Evolutionary conservation across 1,284 basidiomycete genomes (phyloP).

Genomic region (Wallemia hederae): DNA sequence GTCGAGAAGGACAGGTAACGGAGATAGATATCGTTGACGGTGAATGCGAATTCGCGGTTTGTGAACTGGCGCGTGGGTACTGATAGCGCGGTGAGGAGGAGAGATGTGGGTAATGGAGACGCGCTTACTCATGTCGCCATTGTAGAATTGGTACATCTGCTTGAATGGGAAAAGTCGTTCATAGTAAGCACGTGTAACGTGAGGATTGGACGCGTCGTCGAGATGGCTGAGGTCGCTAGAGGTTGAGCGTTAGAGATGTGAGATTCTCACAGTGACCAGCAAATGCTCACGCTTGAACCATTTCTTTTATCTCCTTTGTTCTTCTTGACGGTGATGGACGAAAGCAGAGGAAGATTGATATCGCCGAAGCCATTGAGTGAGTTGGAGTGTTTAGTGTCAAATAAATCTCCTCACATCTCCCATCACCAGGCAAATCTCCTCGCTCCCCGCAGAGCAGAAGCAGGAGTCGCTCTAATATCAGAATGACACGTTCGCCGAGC

Average conservation of each 20-base stretch:
- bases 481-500: too few relatives aligned
- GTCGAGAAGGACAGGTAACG: slow-evolving; percentile 75
- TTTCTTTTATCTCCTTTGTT: too few relatives aligned
- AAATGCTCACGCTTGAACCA: not conserved
- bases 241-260: not conserved
- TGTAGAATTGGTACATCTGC: slow-evolving; percentile 77
- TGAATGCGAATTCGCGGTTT: slow-evolving; percentile 91
- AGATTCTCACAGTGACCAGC: not conserved
- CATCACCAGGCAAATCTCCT: too few relatives aligned
- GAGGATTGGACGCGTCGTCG: slow-evolving; percentile 22
- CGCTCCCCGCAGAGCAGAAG: too few relatives aligned
- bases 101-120: slow-evolving; percentile 17
- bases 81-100: slow-evolving; percentile 7
- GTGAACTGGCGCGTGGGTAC: slow-evolving; percentile 38
- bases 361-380: not conserved
- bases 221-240: slow-evolving; percentile 2
- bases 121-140: slow-evolving; percentile 39
- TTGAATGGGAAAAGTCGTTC: slow-evolving; percentile 78
- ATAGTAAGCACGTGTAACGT: slow-evolving; percentile 68
- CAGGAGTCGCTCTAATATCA: too few relatives aligned
- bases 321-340: not conserved
- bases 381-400: too few relatives aligned
- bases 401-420: too few relatives aligned
- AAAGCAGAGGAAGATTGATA: not conserved
- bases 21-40: slow-evolving; percentile 69